A percentile compares a stretch with the other conserved stretches of the same genome.
Evolutionary conservation across 352 stramenopile genomes (phyloP).

Genomic region (Phytophthora kernoviae): DNA sequence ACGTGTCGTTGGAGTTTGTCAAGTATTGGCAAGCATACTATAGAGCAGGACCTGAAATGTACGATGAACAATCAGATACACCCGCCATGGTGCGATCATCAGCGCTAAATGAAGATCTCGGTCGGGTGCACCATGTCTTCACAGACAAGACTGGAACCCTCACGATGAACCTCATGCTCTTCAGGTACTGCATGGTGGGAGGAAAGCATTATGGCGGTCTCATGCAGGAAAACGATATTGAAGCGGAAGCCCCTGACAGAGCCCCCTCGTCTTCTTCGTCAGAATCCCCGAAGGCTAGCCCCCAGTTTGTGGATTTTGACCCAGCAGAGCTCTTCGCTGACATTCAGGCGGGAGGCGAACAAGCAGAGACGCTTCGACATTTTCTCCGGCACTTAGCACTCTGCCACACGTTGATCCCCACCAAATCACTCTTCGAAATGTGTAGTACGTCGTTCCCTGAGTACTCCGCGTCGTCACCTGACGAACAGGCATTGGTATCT

Average conservation of each 20-base stretch:
- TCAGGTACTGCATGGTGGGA: conserved; percentile 95
- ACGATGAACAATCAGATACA: conserved; percentile 90
- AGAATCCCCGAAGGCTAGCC: conserved; percentile 9
- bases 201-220: conserved; percentile 91
- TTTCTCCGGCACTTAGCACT: conserved; percentile 83
- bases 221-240: conserved; percentile 58
- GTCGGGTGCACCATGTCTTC: conserved; percentile 91
- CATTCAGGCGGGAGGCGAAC: conserved; percentile 39
- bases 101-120: conserved; percentile 92
- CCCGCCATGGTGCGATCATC: conserved; percentile 80
- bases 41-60: conserved; percentile 93
- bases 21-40: conserved; percentile 96
- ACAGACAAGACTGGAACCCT: conserved; percentile 96
- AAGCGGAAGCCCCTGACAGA: conserved; percentile 20
- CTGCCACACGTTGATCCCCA: conserved; percentile 81
- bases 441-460: conserved; percentile 74
- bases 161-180: conserved; percentile 96
- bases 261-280: neutral
- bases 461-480: conserved; percentile 83
- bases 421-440: conserved; percentile 71
- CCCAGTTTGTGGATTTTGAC: conserved; percentile 73
- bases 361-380: conserved; percentile 47
- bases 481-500: conserved; percentile 81
- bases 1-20: conserved; percentile 97
- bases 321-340: conserved; percentile 69